Evolutionary conservation across 352 stramenopile species (phyloP), one percentile per base, ranked within the genome.

Genomic region (Globisporangium okanoganense): DNA sequence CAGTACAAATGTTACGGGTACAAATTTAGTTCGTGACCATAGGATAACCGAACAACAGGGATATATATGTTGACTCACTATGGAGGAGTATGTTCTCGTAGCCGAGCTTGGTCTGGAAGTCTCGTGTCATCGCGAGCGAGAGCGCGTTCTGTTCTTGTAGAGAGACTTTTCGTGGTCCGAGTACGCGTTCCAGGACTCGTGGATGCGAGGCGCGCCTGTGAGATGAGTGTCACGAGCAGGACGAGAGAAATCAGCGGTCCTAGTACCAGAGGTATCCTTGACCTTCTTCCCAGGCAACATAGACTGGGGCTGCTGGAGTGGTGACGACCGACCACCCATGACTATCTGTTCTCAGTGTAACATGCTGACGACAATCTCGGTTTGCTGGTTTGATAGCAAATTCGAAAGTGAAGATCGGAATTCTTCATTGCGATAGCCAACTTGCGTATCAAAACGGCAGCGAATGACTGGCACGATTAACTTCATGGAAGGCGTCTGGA

Each of bases 91-190:
- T 33, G 41, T 76, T 48, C 18, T 48, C 41, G 22, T 88, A 68
- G 45, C 85, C 58, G 66, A 90, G 88, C 55, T 79, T 82, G 16
- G 67, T 40, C 54, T 84, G 65, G 43, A 64, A 75, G 13, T 72
- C 74, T 9, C 57, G 63, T n/a, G 68, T 47, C 74, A 87, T 88
- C 18, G 74, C 70, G 3, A 70, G 10, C 0, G 45, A 40, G 7
- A 88, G 43, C 0, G 79, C 76, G 3, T 49, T n/a, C n/a, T n/a
- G n/a, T n/a, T 43, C 59, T 58, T 27, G 63, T 83, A 88, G 20
- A 72, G 16, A 0, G 44, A 24, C 56, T 84, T 86, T 54, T 90
- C 80, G 5, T 48, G 29, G 0, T 43, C 9, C 6, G 62, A 71
- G 61, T 72, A 77, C 4, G 13, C 35, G 22, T 82, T 78, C 72